A percentile compares a stretch with the other conserved stretches of the same genome.
Evolutionary conservation across 176 grass and related monocot genomes (phyloP).

Genomic region (Oryza glumipatula): DNA sequence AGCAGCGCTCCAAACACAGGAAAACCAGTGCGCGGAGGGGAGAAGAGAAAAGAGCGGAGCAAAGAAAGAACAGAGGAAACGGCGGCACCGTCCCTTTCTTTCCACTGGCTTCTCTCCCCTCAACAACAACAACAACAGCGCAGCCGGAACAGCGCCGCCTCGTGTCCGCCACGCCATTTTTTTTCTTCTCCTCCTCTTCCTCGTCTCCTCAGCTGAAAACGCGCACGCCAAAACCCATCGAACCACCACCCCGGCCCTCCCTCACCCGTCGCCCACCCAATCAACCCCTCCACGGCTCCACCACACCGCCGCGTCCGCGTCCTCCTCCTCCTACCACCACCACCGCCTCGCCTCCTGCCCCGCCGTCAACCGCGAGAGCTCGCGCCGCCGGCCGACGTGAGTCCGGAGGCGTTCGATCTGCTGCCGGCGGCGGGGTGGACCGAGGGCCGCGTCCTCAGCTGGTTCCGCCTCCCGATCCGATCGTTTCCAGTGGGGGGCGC

Average conservation of each 20-base stretch:
- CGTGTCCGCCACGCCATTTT: conserved; percentile 40
- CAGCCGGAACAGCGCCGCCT: conserved; percentile 28
- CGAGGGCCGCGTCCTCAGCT: not conserved
- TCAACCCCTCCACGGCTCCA: not conserved
- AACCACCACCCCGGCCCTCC: not conserved
- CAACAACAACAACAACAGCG: conserved; percentile 1
- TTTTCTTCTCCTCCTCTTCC: not conserved
- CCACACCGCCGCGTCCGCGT: too few species aligned
- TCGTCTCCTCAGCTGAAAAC: not conserved
- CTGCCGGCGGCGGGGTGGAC: not conserved
- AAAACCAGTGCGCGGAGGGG: not conserved
- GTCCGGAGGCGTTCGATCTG: conserved; percentile 27
- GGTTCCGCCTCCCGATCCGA: conserved; percentile 31
- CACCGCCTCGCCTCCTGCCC: conserved; percentile 12
- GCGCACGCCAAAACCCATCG: conserved; percentile 40
- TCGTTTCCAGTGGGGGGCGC: not conserved
- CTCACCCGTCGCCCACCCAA: not conserved
- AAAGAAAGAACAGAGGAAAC: not conserved
- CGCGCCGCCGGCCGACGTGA: not conserved
- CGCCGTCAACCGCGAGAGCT: not conserved
- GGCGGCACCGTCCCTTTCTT: not conserved
- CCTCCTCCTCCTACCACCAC: not conserved
- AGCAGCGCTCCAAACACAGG: not conserved
- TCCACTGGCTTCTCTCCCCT: not conserved
- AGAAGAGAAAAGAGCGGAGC: not conserved